Evolutionary conservation across 2,329 filamentous ascomycete species (phyloP).

Genomic region (Microdochium nivale): DNA sequence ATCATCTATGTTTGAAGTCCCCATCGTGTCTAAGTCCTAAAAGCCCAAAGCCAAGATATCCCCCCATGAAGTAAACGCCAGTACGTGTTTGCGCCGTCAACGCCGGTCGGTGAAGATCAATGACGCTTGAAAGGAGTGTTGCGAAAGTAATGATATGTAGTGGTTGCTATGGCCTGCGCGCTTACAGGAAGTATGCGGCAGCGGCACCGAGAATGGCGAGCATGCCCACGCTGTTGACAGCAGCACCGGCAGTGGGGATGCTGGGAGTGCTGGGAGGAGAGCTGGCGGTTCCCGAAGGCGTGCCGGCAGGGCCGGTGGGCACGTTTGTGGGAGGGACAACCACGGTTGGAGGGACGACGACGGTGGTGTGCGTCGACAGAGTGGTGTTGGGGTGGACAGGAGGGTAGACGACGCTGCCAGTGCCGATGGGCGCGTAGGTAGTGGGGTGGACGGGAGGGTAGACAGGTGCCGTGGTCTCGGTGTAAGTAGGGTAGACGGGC

Average conservation of each 20-base stretch:
- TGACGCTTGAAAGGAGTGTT: too few relatives aligned
- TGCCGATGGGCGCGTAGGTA: background rate
- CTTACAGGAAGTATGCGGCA: conserved; percentile 1
- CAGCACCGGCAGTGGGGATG: background rate
- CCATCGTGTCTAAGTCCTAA: too few relatives aligned
- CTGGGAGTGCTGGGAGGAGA: background rate
- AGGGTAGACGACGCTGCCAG: background rate
- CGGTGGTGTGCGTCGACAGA: background rate
- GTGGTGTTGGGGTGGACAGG: background rate
- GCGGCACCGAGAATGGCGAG: background rate
- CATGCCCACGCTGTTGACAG: background rate
- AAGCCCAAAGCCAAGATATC: too few relatives aligned
- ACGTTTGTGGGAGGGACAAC: background rate
- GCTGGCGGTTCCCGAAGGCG: background rate
- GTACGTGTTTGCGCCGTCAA: too few relatives aligned
- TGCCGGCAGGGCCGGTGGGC: background rate
- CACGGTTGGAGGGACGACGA: background rate
- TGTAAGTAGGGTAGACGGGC: background rate
- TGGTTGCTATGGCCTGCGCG: background rate
- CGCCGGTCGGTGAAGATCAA: too few relatives aligned
- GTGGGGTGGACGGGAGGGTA: background rate
- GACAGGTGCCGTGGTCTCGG: background rate
- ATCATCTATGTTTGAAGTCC: too few relatives aligned
- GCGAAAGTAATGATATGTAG: background rate
- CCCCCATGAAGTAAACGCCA: too few relatives aligned